These are phyloP conservation scores for Verticillium nonalfalfae DNA, from an alignment of 2,329 filamentous ascomycete species.

Conservation along the genomic window DNA sequence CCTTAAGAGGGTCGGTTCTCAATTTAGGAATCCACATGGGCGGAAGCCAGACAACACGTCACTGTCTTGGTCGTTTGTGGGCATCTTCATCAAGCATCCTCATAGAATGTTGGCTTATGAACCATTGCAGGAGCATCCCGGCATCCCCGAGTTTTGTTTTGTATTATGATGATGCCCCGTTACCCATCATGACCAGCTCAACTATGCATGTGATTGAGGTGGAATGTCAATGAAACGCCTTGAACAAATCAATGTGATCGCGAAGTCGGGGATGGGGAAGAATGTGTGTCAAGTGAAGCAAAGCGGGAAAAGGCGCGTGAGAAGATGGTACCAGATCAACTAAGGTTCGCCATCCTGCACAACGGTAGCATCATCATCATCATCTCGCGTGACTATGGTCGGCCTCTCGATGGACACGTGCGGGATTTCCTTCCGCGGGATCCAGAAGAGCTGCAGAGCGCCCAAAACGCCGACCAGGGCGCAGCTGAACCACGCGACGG, in stretches of 20 bases:
- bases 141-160: background rate
- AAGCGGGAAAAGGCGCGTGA: too few relatives aligned
- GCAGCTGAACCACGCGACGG: constrained; percentile 33
- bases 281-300: background rate
- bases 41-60: too few relatives aligned
- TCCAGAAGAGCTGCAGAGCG: constrained; percentile 9
- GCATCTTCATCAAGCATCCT: too few relatives aligned
- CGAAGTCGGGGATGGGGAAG: background rate
- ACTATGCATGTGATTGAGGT: background rate
- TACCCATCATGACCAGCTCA: background rate
- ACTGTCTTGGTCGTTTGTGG: too few relatives aligned
- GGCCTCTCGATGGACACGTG: constrained; percentile 11
- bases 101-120: too few relatives aligned
- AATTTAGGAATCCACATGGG: too few relatives aligned
- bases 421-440: constrained; percentile 14
- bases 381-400: background rate
- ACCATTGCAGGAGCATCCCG: background rate
- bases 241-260: background rate
- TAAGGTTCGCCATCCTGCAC: background rate
- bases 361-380: background rate
- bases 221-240: background rate
- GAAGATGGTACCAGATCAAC: background rate
- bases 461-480: constrained; percentile 6
- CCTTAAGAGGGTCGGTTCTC: too few relatives aligned
- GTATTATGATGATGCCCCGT: background rate